A percentile compares a stretch with the other conserved stretches of the same genome.
These are phyloP conservation scores for Verticillium albo-atrum DNA, from an alignment of 2,329 filamentous ascomycete genomes.

Conservation along the genomic window DNA sequence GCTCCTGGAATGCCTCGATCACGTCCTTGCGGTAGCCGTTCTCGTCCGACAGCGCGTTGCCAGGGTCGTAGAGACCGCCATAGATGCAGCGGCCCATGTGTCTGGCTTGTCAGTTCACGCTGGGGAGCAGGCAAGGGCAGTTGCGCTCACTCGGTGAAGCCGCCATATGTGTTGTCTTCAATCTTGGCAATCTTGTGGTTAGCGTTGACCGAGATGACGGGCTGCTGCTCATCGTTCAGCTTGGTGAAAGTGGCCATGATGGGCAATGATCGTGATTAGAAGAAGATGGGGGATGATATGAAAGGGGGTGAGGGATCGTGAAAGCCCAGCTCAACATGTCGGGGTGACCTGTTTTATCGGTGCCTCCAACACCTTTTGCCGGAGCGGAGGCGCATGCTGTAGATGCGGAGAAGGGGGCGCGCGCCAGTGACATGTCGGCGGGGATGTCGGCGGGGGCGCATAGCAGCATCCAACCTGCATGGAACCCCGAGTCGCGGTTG, in stretches of 20 bases:
- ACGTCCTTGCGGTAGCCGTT: conserved; percentile 78
- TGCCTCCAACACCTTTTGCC: neutral
- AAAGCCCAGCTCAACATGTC: neutral
- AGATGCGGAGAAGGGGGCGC: neutral
- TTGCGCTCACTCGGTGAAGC: conserved; percentile 81
- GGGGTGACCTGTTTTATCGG: neutral
- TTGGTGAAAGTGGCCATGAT: conserved; percentile 71
- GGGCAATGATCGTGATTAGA: neutral
- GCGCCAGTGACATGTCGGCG: neutral
- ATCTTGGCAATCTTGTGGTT: conserved; percentile 65
- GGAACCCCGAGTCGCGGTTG: neutral
- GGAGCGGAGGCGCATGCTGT: neutral
- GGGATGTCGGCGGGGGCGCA: neutral
- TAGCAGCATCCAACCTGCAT: neutral
- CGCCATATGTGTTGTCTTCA: conserved; percentile 76
- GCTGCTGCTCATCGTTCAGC: conserved; percentile 54
- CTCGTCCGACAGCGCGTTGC: conserved; percentile 66
- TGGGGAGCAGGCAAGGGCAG: neutral
- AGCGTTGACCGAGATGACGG: conserved; percentile 63
- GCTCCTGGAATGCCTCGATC: conserved; percentile 65
- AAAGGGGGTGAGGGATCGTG: neutral
- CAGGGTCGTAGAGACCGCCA: conserved; percentile 78
- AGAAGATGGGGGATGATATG: neutral
- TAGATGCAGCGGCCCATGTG: conserved; percentile 91
- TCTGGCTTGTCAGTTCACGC: conserved; percentile 34